Conservation (phyloP, 345 rosid genomes). For the Jatropha curcas region DNA sequence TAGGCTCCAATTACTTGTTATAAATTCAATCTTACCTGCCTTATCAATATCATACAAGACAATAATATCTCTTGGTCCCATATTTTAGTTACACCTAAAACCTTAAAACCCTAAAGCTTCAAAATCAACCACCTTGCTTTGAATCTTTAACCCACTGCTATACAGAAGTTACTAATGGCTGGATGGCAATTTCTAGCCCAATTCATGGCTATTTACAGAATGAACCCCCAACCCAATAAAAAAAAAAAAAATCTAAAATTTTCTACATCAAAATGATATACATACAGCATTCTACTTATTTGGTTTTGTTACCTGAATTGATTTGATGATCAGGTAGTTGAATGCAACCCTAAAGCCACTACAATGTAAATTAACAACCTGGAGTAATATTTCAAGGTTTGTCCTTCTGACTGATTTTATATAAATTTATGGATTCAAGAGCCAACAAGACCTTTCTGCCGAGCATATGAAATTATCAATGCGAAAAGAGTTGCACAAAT, state of each 20-base stretch:
- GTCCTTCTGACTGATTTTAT: neutral
- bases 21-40: neutral
- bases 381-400: too few species aligned
- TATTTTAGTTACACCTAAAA: too few species aligned
- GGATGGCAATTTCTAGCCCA: neutral
- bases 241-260: too few species aligned
- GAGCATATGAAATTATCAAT: constrained; percentile 69
- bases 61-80: neutral
- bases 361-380: too few species aligned
- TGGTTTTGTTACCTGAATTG: neutral
- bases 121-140: neutral
- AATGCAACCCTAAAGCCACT: neutral
- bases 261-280: neutral
- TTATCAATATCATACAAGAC: too few species aligned
- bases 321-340: neutral
- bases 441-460: constrained; percentile 84
- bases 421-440: constrained; percentile 38
- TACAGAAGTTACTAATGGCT: neutral
- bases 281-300: neutral
- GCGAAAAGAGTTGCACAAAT: constrained; percentile 47
- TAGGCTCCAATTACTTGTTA: neutral
- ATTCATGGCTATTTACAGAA: neutral
- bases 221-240: neutral
- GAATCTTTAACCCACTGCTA: neutral
- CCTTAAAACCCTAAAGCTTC: neutral